Base-by-base conservation (phyloP, 768 basidiomycete genomes). In the Leccinellum albellum region DNA sequence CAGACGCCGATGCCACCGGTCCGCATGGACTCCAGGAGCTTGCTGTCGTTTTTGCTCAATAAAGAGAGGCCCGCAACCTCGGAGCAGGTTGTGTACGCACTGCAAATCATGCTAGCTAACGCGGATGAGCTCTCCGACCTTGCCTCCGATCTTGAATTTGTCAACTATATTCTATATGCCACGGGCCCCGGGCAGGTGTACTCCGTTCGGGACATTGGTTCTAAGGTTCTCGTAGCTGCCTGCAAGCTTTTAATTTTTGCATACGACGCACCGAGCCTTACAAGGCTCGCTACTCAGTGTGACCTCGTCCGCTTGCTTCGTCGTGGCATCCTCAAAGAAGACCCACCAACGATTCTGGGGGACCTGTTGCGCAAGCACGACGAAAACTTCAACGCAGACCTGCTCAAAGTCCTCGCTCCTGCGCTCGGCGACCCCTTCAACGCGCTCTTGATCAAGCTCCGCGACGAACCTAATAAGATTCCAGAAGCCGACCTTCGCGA, bases 271-370 rank as follows among this genome's bases (percentile, higher is more conserved):
- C 48, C n/a, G 7, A 10, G 44, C 31, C 55, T 56, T 23, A 1
- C 20, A 40, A 6, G 24, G 32, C 32, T 56, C 9, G 31, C 55
- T 35, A 8, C 23, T 35, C 10, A 45, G 2, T 51, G 55, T 9
- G 50, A 56, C 32, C 35, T 56, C 15, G 46, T 33, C 23, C 50
- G 50, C 10, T 51, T 56, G 35, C 40, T 56, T 6, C 55, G 33
- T 35, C 33, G 55, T 6, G 55, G 49, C 24, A 35, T 56, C 46
- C 26, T n/a, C 9, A 15, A 6, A 5, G 31, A 56, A 29, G 55
- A 56, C n/a, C 50, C 55, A 6, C 55, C 55, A 14, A 56, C 23
- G 13, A 56, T 56, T 7, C 53, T 58, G 40, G 17, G 55, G 28
- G 31, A 55, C 28, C 23, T 55, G 23, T 42, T 58, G 21, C 42